These are phyloP conservation scores for Solanum virginianum DNA, from an alignment of 257 asterid species.

Conservation along the genomic window DNA sequence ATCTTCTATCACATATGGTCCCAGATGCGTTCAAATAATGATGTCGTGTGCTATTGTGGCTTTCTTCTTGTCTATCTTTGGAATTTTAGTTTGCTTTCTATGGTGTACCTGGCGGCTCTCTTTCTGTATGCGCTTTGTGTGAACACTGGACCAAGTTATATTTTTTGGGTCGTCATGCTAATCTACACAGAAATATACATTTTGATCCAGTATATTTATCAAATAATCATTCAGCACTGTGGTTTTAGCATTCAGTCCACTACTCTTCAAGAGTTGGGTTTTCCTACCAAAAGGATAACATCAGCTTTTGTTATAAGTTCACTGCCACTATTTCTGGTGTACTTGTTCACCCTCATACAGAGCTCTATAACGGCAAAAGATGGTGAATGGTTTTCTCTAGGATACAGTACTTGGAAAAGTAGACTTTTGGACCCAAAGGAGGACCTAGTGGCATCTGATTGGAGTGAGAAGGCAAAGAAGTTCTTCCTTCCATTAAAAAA, in stretches of 20 bases:
- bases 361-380: conserved; percentile 97
- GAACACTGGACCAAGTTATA: conserved; percentile 84
- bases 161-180: conserved; percentile 89
- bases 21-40: conserved; percentile 88
- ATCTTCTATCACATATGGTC: conserved; percentile 78
- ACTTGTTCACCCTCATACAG: conserved; percentile 84
- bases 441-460: conserved; percentile 31
- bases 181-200: conserved; percentile 82
- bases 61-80: conserved; percentile 79
- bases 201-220: conserved; percentile 81
- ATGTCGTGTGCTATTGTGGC: conserved; percentile 88
- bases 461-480: conserved; percentile 44
- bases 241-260: conserved; percentile 67
- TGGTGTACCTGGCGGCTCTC: conserved; percentile 81
- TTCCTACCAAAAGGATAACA: conserved; percentile 63
- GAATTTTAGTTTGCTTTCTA: conserved; percentile 96
- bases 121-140: conserved; percentile 91
- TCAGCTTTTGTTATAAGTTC: conserved; percentile 82
- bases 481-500: conserved; percentile 30
- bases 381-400: conserved; percentile 81
- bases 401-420: conserved; percentile 38
- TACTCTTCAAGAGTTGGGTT: conserved; percentile 65
- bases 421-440: conserved; percentile 27
- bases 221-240: conserved; percentile 87
- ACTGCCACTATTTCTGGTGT: conserved; percentile 84